These are phyloP conservation scores for Ascochyta fabae DNA, from an alignment of 2,329 filamentous ascomycete species.

Conservation along the genomic window DNA sequence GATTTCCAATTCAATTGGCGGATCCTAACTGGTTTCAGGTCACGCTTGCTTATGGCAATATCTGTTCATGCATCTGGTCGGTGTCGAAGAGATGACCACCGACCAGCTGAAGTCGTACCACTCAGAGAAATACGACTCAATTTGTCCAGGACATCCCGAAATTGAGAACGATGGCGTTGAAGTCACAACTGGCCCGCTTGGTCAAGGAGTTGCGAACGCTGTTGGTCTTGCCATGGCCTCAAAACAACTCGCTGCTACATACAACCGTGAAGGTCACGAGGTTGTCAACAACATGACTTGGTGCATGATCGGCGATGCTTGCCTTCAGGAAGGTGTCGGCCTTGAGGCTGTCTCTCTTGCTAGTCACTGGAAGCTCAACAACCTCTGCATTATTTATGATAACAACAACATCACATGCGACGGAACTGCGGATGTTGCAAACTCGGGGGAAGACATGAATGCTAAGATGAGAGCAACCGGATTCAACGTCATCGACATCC, in stretches of 20 bases:
- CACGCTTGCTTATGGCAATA: slow-evolving; percentile 64
- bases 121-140: slow-evolving; percentile 53
- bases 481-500: slow-evolving; percentile 63
- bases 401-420: slow-evolving; percentile 67
- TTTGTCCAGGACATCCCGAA: slow-evolving; percentile 64
- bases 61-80: slow-evolving; percentile 58
- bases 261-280: slow-evolving; percentile 58
- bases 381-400: slow-evolving; percentile 64
- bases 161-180: slow-evolving; percentile 65
- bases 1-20: too few relatives aligned
- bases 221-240: slow-evolving; percentile 59
- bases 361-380: slow-evolving; percentile 59
- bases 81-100: slow-evolving; percentile 62
- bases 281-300: slow-evolving; percentile 61
- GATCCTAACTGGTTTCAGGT: slow-evolving; percentile 19
- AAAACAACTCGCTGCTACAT: slow-evolving; percentile 66
- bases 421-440: slow-evolving; percentile 49
- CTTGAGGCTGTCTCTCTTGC: slow-evolving; percentile 13
- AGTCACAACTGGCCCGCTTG: slow-evolving; percentile 65
- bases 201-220: slow-evolving; percentile 66
- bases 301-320: slow-evolving; percentile 65
- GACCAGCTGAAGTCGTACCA: slow-evolving; percentile 65
- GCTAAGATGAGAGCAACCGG: slow-evolving; percentile 64
- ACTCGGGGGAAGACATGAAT: slow-evolving; percentile 58
- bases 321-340: slow-evolving; percentile 50